Evolutionary conservation across 2,329 filamentous ascomycete genomes (phyloP), one percentile per base, ranked within the genome.

Genomic region (Cytospora piceicola): DNA sequence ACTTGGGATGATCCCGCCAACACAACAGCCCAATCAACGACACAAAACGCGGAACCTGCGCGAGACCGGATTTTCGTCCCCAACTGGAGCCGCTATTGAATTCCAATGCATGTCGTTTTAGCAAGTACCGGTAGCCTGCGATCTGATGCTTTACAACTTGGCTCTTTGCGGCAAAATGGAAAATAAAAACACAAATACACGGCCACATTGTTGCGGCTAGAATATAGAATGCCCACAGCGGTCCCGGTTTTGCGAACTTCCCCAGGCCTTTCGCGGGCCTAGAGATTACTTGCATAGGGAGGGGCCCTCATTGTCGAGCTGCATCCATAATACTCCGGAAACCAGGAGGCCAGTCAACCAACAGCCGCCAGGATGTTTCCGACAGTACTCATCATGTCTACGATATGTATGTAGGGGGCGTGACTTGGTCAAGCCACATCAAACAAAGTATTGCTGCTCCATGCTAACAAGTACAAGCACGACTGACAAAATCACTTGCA

Each of bases 31-130:
- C 62, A 67, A 65, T 67, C 62, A 65, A 17, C 17, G 65, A 30
- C 62, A n/a, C 58, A 27, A 53, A 32, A 67, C 65, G 65, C 65
- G 65, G 34, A 67, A 17, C 46, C 46, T 56, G 30, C 63, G 51
- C 63, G 58, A 52, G 39, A 63, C 61, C 42, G 61, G 20, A 17
- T n/a, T 42, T 29, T 52, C 53, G 53, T 3, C 30, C 12, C 4
- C n/a, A 49, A 5, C 9, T 24, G 46, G 61, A 46, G 56, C 53
- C 60, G 60, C 56, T 51, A 63, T 49, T 14, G 53, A 63, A 15
- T 34, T 57, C 34, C 54, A 30, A 63, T 57, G 61, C 61, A 42
- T 63, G 61, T 57, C 61, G 56, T 52, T 30, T 29, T 51, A 20
- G 36, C 27, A n/a, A 29, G 39, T n/a, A n/a, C n/a, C n/a, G n/a